Evolutionary conservation across 106 monocot species (phyloP).

Genomic region (Alisma plantagoaquatica): DNA sequence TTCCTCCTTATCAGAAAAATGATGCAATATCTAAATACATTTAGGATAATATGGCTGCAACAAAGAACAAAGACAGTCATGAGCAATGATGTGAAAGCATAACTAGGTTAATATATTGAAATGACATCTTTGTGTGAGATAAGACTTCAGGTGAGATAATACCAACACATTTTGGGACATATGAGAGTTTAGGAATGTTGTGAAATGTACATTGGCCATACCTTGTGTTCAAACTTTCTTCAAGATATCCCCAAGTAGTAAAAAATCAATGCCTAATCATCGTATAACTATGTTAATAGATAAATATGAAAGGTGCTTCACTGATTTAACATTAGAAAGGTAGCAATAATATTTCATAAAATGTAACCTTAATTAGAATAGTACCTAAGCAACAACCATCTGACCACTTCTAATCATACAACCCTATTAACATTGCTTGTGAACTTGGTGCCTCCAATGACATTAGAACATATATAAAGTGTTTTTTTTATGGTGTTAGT

Average conservation of each 20-base stretch:
- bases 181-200: not conserved
- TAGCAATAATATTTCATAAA: not conserved
- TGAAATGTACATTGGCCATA: slow-evolving; percentile 16
- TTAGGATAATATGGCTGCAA: slow-evolving; percentile 79
- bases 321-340: not conserved
- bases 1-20: slow-evolving; percentile 66
- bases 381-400: slow-evolving; percentile 97
- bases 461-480: slow-evolving; percentile 57
- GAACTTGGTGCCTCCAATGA: slow-evolving; percentile 50
- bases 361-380: not conserved
- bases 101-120: slow-evolving; percentile 6
- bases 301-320: too few relatives aligned
- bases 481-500: not conserved
- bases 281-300: too few relatives aligned
- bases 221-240: slow-evolving; percentile 72
- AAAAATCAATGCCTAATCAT: slow-evolving; percentile 61
- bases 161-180: not conserved
- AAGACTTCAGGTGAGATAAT: not conserved
- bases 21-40: slow-evolving; percentile 62
- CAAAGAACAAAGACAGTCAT: slow-evolving; percentile 12
- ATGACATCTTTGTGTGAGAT: not conserved
- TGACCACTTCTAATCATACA: slow-evolving; percentile 99
- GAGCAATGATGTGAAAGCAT: not conserved
- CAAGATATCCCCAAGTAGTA: slow-evolving; percentile 88
- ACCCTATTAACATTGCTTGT: slow-evolving; percentile 97